These are phyloP conservation scores for Calocera viscosa DNA, from an alignment of 768 basidiomycete species.

Conservation along the genomic window DNA sequence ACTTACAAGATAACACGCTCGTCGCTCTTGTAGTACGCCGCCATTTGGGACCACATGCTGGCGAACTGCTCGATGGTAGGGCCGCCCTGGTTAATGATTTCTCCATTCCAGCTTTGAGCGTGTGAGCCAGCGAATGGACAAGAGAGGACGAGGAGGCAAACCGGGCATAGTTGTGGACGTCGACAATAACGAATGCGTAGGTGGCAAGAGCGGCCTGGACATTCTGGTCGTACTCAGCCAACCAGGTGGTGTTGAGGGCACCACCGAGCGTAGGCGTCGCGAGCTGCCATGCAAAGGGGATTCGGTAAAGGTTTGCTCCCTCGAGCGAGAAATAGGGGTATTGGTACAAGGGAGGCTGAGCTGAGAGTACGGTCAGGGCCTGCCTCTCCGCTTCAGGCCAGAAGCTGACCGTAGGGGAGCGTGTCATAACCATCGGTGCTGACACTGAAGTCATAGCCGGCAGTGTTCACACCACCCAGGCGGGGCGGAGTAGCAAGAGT, in stretches of 20 bases:
- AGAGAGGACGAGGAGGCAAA: too few species aligned
- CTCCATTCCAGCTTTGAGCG: conserved; percentile 45
- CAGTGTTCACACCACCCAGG: conserved; percentile 40
- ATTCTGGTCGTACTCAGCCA: conserved; percentile 36
- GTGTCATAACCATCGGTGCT: not conserved
- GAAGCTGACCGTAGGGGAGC: not conserved
- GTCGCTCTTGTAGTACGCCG: conserved; percentile 29
- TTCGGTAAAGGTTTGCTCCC: conserved; percentile 40
- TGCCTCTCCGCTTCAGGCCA: not conserved
- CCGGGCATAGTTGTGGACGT: conserved; percentile 51
- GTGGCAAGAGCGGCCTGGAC: conserved; percentile 39
- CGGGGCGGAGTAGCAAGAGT: conserved; percentile 23
- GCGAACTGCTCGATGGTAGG: conserved; percentile 34
- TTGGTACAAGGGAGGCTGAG: conserved; percentile 33
- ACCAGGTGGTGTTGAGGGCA: conserved; percentile 34
- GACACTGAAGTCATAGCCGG: conserved; percentile 24
- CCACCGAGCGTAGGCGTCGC: conserved; percentile 42
- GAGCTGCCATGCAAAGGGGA: conserved; percentile 39
- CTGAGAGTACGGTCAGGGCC: not conserved
- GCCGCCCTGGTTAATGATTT: conserved; percentile 26
- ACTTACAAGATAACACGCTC: conserved; percentile 32
- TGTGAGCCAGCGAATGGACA: too few species aligned
- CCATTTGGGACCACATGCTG: conserved; percentile 33
- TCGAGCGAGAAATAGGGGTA: conserved; percentile 38
- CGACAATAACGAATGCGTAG: conserved; percentile 39